Conservation (phyloP, 2,329 filamentous ascomycete genomes). For the Colletotrichum abscissum region DNA sequence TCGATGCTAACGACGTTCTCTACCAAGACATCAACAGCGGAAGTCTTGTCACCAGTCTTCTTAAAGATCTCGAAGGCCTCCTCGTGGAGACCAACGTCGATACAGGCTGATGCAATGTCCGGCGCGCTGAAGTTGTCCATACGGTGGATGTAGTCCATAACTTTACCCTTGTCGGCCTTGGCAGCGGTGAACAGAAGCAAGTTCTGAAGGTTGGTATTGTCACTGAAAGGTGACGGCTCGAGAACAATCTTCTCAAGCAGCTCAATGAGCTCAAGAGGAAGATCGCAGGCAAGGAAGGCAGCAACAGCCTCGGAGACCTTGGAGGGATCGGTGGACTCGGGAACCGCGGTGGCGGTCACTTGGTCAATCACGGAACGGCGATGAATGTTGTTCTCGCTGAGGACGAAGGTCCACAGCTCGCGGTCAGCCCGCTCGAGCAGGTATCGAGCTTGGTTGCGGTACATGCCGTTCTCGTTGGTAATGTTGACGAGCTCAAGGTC, state of each 20-base stretch:
- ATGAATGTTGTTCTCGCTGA: constrained; percentile 96
- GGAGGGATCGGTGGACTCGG: constrained; percentile 90
- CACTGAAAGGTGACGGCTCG: constrained; percentile 99
- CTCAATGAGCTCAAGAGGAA: constrained; percentile 95
- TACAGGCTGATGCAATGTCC: constrained; percentile 92
- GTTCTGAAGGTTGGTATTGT: constrained; percentile 97
- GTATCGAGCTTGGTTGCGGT: constrained; percentile 96
- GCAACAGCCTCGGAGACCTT: constrained; percentile 96
- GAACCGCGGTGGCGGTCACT: constrained; percentile 94
- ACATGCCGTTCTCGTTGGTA: constrained; percentile 99
- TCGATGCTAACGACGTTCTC: constrained; percentile 99
- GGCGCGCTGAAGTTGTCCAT: constrained; percentile 90
- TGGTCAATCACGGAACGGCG: constrained; percentile 95
- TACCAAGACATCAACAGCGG: constrained; percentile 90
- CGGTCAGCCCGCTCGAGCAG: constrained; percentile 88
- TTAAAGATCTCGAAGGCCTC: constrained; percentile 99
- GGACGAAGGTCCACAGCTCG: constrained; percentile 94
- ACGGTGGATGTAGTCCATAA: constrained; percentile 96
- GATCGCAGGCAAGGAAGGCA: constrained; percentile 89
- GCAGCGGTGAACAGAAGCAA: constrained; percentile 95
- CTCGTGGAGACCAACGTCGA: constrained; percentile 93
- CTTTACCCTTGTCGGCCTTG: constrained; percentile 93
- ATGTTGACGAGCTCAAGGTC: constrained; percentile 97
- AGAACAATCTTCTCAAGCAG: constrained; percentile 98
- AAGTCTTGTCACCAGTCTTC: constrained; percentile 90